Evolutionary conservation across 2,329 filamentous ascomycete genomes (phyloP).

Genomic region (Cladosporium austrohemisphaericum): DNA sequence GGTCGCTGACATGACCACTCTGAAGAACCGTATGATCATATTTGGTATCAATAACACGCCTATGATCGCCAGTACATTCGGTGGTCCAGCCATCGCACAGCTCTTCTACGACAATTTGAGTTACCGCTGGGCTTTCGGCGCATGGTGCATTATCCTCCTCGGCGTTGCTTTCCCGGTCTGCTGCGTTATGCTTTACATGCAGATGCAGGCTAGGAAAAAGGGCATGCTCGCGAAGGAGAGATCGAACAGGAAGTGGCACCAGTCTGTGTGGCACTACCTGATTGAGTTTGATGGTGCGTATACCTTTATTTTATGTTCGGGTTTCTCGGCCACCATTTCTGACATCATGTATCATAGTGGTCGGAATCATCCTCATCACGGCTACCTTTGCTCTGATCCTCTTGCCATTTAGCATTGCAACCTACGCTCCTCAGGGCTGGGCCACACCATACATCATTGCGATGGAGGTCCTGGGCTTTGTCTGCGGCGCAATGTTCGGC

Average conservation of each 20-base stretch:
- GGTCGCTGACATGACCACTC: conserved; percentile 64
- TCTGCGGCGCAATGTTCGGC: conserved; percentile 35
- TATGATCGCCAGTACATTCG: conserved; percentile 62
- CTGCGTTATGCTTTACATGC: conserved; percentile 55
- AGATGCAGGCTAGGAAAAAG: conserved; percentile 55
- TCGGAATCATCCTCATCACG: conserved; percentile 61
- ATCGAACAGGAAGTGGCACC: conserved; percentile 43
- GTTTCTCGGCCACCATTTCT: background rate
- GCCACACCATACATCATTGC: conserved; percentile 37
- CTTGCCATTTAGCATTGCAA: conserved; percentile 59
- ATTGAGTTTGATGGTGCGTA: conserved; percentile 58
- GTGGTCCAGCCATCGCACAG: conserved; percentile 45
- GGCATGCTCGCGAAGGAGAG: conserved; percentile 48
- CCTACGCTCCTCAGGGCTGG: conserved; percentile 34
- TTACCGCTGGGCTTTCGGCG: conserved; percentile 62
- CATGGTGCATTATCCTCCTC: conserved; percentile 63
- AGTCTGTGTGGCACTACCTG: conserved; percentile 54
- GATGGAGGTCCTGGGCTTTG: conserved; percentile 38
- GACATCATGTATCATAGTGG: background rate
- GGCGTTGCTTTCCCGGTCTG: conserved; percentile 60
- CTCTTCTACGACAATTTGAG: conserved; percentile 47
- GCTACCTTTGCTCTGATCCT: conserved; percentile 61
- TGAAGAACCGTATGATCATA: conserved; percentile 62
- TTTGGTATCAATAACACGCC: conserved; percentile 61
- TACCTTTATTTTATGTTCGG: too few species aligned